phyloP scores from a whole-genome alignment of 2,329 filamentous ascomycete species.

The Neonectria magnoliae region DNA sequence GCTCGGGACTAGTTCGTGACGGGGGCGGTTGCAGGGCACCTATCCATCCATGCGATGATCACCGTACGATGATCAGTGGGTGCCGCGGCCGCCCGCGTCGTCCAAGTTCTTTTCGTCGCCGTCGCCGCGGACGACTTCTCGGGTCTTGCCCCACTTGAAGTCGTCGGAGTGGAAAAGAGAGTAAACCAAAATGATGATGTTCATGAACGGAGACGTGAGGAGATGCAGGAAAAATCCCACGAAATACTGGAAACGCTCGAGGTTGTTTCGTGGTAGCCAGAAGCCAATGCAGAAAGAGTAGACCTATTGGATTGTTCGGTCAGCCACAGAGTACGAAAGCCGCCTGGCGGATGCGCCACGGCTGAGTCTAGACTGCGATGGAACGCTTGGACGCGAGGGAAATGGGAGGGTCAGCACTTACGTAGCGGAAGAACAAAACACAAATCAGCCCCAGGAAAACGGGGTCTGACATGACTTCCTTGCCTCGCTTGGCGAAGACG shows the following conservation, averaged over 20 bases:
- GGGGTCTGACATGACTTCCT: slow-evolving; percentile 47
- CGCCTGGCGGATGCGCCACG: slow-evolving; percentile 10
- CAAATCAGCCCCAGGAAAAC: slow-evolving; percentile 51
- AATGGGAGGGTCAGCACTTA: slow-evolving; percentile 43
- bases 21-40: neutral
- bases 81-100: slow-evolving; percentile 38
- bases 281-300: slow-evolving; percentile 55
- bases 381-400: neutral
- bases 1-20: neutral
- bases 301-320: slow-evolving; percentile 41
- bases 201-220: slow-evolving; percentile 53
- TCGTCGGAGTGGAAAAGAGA: slow-evolving; percentile 55
- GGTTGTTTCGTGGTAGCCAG: slow-evolving; percentile 52
- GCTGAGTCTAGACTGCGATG: slow-evolving; percentile 16
- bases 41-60: too few species aligned
- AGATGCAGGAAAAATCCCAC: slow-evolving; percentile 52
- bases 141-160: slow-evolving; percentile 59
- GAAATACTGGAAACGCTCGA: slow-evolving; percentile 52
- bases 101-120: slow-evolving; percentile 42
- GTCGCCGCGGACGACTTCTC: slow-evolving; percentile 47
- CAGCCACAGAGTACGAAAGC: slow-evolving; percentile 16
- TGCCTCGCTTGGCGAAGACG: slow-evolving; percentile 47
- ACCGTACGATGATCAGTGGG: slow-evolving; percentile 26
- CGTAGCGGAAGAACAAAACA: slow-evolving; percentile 51
- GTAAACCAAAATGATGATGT: slow-evolving; percentile 54